These are phyloP conservation scores for Saccharomycopsis phalli DNA, from an alignment of 1,139 yeast species.

Conservation along the genomic window DNA sequence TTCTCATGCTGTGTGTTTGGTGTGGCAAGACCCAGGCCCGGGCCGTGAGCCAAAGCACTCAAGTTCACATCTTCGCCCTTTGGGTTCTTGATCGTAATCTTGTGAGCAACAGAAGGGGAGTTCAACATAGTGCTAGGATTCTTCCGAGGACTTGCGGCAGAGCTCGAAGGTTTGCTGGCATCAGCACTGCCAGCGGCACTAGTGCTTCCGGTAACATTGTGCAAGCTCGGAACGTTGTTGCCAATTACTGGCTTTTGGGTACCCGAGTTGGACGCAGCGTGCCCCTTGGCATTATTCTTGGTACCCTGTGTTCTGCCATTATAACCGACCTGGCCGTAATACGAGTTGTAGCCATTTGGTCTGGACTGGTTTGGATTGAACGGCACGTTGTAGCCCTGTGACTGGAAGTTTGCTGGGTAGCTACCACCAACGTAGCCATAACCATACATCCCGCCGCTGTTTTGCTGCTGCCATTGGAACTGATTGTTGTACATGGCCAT, in stretches of 20 bases:
- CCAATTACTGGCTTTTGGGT: no score
- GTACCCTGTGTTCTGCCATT: not conserved
- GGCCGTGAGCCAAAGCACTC: conserved; percentile 7
- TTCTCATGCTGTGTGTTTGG: conserved; percentile 3
- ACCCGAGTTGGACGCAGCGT: not conserved
- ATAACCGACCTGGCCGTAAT: not conserved
- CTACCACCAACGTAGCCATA: not conserved
- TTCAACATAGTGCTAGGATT: not conserved
- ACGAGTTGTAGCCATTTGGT: not conserved
- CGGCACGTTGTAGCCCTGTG: not conserved
- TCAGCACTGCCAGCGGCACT: conserved; percentile 1
- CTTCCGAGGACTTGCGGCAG: not conserved
- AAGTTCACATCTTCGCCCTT: conserved; percentile 16
- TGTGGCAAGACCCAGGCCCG: not conserved
- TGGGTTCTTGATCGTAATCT: conserved; percentile 13
- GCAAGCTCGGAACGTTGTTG: not conserved
- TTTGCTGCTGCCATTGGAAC: not conserved
- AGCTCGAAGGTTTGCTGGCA: not conserved
- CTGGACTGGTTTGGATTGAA: not conserved
- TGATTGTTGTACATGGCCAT: conserved; percentile 1
- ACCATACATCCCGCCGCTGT: not conserved
- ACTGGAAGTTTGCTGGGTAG: not conserved
- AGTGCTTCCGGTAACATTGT: not conserved
- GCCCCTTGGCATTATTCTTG: not conserved
- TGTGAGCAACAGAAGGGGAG: conserved; percentile 7